A percentile compares a stretch with the other conserved stretches of the same genome.
Conservation (phyloP, 1,139 yeast genomes). For the Scheffersomyces cryptocercus region DNA sequence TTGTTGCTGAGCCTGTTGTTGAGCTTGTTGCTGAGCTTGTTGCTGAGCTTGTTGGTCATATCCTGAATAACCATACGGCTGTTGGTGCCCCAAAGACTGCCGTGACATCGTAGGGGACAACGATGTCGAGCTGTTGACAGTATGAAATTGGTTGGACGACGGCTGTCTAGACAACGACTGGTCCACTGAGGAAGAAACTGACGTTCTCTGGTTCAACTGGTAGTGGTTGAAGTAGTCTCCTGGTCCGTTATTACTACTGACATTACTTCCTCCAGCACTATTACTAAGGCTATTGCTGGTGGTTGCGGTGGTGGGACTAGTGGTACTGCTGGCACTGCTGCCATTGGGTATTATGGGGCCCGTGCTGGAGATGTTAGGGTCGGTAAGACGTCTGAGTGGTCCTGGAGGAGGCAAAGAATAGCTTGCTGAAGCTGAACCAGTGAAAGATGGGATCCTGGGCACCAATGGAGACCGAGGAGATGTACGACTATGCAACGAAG, state of each 20-base stretch:
- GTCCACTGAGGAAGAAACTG: conserved; percentile 4
- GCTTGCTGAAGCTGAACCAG: background rate
- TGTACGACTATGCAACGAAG: conserved; percentile 2
- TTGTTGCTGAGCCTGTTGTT: background rate
- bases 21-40: conserved; percentile 1
- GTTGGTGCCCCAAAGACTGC: background rate
- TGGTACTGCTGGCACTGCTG: conserved; percentile 1
- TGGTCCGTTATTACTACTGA: conserved; percentile 4
- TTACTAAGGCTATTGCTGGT: background rate
- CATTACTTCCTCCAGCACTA: conserved; percentile 1
- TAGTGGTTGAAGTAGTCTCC: conserved; percentile 5
- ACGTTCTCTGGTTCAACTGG: conserved; percentile 8
- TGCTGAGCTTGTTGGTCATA: conserved; percentile 1
- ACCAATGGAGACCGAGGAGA: conserved; percentile 8
- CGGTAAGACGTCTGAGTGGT: background rate
- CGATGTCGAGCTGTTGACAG: conserved; percentile 5
- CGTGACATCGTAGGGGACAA: conserved; percentile 1
- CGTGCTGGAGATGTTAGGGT: conserved; percentile 2
- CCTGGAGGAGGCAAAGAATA: conserved; percentile 3
- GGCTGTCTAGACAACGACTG: background rate
- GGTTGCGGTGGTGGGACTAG: background rate
- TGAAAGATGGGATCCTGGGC: conserved; percentile 6
- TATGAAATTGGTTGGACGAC: background rate
- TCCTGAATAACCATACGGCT: background rate
- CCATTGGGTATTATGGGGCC: conserved; percentile 1